phyloP scores from a whole-genome alignment of 1,139 yeast species.

The Blastobotrys buckinghamii region DNA sequence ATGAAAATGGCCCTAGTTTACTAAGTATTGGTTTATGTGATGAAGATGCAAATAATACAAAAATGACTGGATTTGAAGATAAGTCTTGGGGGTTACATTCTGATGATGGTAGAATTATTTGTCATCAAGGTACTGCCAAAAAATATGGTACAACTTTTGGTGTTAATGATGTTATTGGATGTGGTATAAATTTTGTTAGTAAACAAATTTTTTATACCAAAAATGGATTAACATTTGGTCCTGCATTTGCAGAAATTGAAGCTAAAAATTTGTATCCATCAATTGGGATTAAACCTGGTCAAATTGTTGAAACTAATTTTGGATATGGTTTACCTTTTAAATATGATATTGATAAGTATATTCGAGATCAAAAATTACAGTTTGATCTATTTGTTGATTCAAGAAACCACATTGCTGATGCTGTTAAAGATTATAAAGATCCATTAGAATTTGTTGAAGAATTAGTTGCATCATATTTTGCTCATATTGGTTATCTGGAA shows the following conservation, averaged over 20 bases:
- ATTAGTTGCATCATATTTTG: conserved; percentile 62
- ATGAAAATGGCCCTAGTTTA: conserved; percentile 15
- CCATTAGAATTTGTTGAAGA: conserved; percentile 42
- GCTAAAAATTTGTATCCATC: conserved; percentile 41
- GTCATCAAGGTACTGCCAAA: conserved; percentile 39
- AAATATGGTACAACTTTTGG: conserved; percentile 46
- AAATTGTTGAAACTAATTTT: conserved; percentile 58
- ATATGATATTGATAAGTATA: conserved; percentile 66
- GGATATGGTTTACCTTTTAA: conserved; percentile 55
- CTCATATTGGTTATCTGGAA: conserved; percentile 66
- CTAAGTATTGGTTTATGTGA: conserved; percentile 34
- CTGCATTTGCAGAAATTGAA: conserved; percentile 43
- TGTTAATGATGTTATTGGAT: conserved; percentile 65
- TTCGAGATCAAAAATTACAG: conserved; percentile 40
- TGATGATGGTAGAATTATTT: conserved; percentile 47
- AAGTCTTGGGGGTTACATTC: conserved; percentile 56
- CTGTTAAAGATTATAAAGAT: conserved; percentile 9
- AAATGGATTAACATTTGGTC: conserved; percentile 63
- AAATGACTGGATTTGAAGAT: conserved; percentile 43
- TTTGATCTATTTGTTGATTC: conserved; percentile 19
- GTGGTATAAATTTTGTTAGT: conserved; percentile 70
- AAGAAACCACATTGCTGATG: conserved; percentile 9
- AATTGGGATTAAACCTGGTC: conserved; percentile 43
- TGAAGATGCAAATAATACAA: conserved; percentile 26
- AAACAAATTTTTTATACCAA: conserved; percentile 69